Evolutionary conservation across 352 stramenopile species (phyloP).

Genomic region (Heterotrichella gracilis): DNA sequence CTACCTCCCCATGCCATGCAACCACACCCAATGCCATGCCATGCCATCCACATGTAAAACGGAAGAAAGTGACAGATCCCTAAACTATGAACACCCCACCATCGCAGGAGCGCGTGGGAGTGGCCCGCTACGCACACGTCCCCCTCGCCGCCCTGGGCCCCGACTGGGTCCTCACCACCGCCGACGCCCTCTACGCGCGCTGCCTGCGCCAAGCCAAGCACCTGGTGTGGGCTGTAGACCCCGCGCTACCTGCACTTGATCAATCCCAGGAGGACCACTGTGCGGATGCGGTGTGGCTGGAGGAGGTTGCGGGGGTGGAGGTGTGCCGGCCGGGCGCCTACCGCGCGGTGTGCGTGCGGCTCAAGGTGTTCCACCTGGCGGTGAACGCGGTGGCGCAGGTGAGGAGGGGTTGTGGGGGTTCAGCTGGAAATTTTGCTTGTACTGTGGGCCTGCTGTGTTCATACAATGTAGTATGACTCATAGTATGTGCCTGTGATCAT

Average conservation of each 20-base stretch:
- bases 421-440: slow-evolving; percentile 18
- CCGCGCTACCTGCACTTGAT: slow-evolving; percentile 49
- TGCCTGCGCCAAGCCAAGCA: slow-evolving; percentile 58
- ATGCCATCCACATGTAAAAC: too few relatives aligned
- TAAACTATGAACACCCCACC: too few relatives aligned
- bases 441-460: slow-evolving; percentile 16
- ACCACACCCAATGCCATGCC: too few relatives aligned
- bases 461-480: slow-evolving; percentile 13
- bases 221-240: slow-evolving; percentile 63
- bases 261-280: slow-evolving; percentile 24
- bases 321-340: slow-evolving; percentile 62
- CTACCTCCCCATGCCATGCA: too few relatives aligned
- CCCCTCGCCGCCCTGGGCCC: slow-evolving; percentile 63
- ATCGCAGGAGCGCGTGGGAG: slow-evolving; percentile 19
- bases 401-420: slow-evolving; percentile 17
- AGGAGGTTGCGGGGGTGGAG: slow-evolving; percentile 26
- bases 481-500: background rate
- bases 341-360: slow-evolving; percentile 38
- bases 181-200: slow-evolving; percentile 60
- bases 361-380: slow-evolving; percentile 38
- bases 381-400: slow-evolving; percentile 32
- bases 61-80: too few relatives aligned
- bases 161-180: slow-evolving; percentile 50
- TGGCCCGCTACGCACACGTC: slow-evolving; percentile 44
- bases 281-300: slow-evolving; percentile 17